These are phyloP conservation scores for Tetrapisispora nanseiensis DNA, from an alignment of 805 yeast genomes.

Conservation along the genomic window DNA sequence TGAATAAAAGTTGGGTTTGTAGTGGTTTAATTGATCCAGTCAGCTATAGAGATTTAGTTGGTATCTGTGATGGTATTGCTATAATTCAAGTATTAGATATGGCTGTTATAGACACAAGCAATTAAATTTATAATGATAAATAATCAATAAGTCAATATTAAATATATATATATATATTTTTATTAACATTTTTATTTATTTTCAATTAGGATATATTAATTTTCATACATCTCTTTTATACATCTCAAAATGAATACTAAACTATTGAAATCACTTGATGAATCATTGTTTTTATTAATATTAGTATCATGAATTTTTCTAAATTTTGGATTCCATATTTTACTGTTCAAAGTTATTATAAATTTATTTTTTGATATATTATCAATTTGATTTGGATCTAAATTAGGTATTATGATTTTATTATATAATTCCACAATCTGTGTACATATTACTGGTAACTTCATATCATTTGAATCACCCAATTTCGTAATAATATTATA, in stretches of 20 bases:
- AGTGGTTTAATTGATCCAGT: conserved; percentile 79
- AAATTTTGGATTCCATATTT: conserved; percentile 33
- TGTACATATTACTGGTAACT: conserved; percentile 39
- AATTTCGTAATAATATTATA: conserved; percentile 38
- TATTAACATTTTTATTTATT: not conserved
- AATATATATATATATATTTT: not conserved
- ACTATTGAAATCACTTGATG: conserved; percentile 33
- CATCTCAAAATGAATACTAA: conserved; percentile 35
- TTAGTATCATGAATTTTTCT: conserved; percentile 20
- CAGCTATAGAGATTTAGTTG: conserved; percentile 60
- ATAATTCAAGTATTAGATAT: conserved; percentile 69
- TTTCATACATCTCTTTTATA: conserved; percentile 21
- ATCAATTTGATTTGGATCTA: conserved; percentile 6
- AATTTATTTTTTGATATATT: conserved; percentile 11
- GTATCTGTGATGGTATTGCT: conserved; percentile 48
- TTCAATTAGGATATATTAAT: not conserved
- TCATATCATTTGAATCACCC: conserved; percentile 40
- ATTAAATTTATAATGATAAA: not conserved
- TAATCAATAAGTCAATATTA: too few relatives aligned
- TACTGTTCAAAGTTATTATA: conserved; percentile 37
- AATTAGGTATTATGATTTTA: conserved; percentile 16
- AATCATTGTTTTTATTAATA: conserved; percentile 12
- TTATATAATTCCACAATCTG: conserved; percentile 32
- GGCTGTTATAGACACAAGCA: conserved; percentile 62
- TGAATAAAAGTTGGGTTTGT: conserved; percentile 42